Conservation (phyloP, 1,284 basidiomycete species). For the Ustilago curta region DNA sequence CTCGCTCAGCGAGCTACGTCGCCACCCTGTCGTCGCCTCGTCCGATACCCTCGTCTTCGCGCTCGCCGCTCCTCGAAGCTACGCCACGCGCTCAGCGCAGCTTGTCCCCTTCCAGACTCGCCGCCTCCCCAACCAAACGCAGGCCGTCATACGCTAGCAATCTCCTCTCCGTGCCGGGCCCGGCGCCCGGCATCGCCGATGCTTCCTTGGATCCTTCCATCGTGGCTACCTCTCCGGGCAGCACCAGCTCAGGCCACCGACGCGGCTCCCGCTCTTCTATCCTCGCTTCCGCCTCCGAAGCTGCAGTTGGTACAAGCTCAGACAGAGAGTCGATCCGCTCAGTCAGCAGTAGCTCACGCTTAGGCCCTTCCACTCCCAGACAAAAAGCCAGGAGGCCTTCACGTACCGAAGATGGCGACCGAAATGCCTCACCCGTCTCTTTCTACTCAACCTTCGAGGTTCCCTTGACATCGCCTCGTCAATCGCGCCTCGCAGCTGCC, state of each 20-base stretch:
- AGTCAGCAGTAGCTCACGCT: slow-evolving; percentile 27
- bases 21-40: slow-evolving; percentile 44
- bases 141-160: slow-evolving; percentile 22
- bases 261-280: slow-evolving; percentile 48
- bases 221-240: slow-evolving; percentile 10
- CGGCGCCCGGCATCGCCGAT: slow-evolving; percentile 15
- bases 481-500: slow-evolving; percentile 28
- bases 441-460: slow-evolving; percentile 40
- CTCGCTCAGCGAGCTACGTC: slow-evolving; percentile 15
- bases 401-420: slow-evolving; percentile 21
- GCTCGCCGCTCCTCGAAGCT: slow-evolving; percentile 23
- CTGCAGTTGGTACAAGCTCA: slow-evolving; percentile 6
- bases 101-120: slow-evolving; percentile 19
- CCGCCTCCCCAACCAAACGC: slow-evolving; percentile 14
- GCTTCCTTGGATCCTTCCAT: slow-evolving; percentile 14
- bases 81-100: slow-evolving; percentile 34
- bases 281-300: slow-evolving; percentile 39
- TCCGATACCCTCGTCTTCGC: slow-evolving; percentile 34
- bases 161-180: slow-evolving; percentile 32
- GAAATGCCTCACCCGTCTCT: slow-evolving; percentile 35
- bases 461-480: slow-evolving; percentile 20
- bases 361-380: slow-evolving; percentile 22
- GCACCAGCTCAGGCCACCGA: slow-evolving; percentile 20
- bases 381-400: slow-evolving; percentile 15
- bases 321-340: slow-evolving; percentile 43